Evolutionary conservation across 1,284 basidiomycete species (phyloP).

Genomic region (Boletus semigastroideus): DNA sequence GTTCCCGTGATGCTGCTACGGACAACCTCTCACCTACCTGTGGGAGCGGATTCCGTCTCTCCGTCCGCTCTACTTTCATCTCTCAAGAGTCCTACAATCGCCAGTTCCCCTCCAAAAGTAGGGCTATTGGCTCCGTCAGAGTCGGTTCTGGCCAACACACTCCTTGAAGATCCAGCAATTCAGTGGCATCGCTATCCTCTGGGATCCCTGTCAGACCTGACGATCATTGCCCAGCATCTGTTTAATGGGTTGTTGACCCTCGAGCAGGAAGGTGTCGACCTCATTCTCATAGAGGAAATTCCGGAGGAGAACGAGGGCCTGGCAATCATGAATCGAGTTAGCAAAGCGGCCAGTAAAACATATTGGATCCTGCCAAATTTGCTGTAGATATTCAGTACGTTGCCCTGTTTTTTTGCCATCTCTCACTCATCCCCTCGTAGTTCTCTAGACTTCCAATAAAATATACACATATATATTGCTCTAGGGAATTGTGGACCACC

Average conservation of each 20-base stretch:
- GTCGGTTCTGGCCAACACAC: slow-evolving; percentile 49
- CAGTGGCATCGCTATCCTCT: slow-evolving; percentile 58
- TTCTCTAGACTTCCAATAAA: not conserved
- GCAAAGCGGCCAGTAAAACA: slow-evolving; percentile 82
- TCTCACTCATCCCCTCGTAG: not conserved
- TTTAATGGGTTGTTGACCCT: slow-evolving; percentile 88
- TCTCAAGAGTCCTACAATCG: slow-evolving; percentile 30
- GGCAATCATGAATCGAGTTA: slow-evolving; percentile 97
- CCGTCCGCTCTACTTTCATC: slow-evolving; percentile 42
- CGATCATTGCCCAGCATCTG: slow-evolving; percentile 75
- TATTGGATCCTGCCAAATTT: slow-evolving; percentile 43
- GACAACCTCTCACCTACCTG: slow-evolving; percentile 46
- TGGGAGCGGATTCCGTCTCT: slow-evolving; percentile 29
- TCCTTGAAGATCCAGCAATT: slow-evolving; percentile 41
- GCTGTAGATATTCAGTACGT: slow-evolving; percentile 24
- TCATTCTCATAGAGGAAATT: slow-evolving; percentile 89
- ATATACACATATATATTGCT: not conserved
- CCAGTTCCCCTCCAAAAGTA: slow-evolving; percentile 43
- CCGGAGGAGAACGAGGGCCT: slow-evolving; percentile 82
- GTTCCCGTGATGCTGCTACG: slow-evolving; percentile 80
- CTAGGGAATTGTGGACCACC: too few species aligned
- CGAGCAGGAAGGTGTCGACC: slow-evolving; percentile 73
- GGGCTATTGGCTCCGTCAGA: slow-evolving; percentile 72
- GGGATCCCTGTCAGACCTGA: slow-evolving; percentile 61
- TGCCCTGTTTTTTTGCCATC: not conserved